These are phyloP conservation scores for Cucurbita maxima DNA, from an alignment of 306 rosid species.

Conservation along the genomic window DNA sequence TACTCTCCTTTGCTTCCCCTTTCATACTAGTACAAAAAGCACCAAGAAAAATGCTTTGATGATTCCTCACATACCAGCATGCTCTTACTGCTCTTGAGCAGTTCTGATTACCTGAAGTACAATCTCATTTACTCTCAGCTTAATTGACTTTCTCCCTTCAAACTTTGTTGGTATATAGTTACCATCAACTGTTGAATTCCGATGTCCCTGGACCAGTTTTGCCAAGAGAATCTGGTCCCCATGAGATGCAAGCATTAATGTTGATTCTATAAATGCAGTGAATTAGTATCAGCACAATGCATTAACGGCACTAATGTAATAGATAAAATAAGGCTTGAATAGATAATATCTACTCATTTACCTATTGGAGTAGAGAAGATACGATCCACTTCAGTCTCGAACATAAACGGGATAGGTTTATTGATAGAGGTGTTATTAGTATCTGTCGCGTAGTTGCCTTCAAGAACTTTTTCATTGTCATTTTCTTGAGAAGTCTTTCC, in stretches of 20 bases:
- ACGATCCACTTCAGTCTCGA: conserved; percentile 84
- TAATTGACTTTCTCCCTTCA: conserved; percentile 73
- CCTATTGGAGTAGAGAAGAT: conserved; percentile 94
- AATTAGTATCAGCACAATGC: conserved; percentile 18
- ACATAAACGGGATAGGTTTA: conserved; percentile 70
- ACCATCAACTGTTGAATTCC: conserved; percentile 49
- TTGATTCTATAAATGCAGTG: conserved; percentile 57
- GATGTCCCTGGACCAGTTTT: conserved; percentile 80
- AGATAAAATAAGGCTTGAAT: background rate
- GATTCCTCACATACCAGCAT: background rate
- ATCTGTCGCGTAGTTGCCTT: conserved; percentile 44
- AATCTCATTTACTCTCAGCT: conserved; percentile 73
- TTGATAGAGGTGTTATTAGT: conserved; percentile 26
- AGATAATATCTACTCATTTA: conserved; percentile 17
- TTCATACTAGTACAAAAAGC: background rate
- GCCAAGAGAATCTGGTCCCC: conserved; percentile 86
- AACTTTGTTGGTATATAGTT: conserved; percentile 56
- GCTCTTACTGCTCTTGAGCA: background rate
- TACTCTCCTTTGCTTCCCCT: background rate
- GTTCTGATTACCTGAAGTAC: conserved; percentile 69
- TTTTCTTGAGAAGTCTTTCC: conserved; percentile 57
- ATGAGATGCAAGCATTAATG: conserved; percentile 73
- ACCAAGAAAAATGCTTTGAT: background rate
- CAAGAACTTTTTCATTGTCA: conserved; percentile 38
- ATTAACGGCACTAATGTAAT: background rate